Conservation (phyloP, 2,329 filamentous ascomycete genomes). For the Tolypocladium ophioglossoides region DNA sequence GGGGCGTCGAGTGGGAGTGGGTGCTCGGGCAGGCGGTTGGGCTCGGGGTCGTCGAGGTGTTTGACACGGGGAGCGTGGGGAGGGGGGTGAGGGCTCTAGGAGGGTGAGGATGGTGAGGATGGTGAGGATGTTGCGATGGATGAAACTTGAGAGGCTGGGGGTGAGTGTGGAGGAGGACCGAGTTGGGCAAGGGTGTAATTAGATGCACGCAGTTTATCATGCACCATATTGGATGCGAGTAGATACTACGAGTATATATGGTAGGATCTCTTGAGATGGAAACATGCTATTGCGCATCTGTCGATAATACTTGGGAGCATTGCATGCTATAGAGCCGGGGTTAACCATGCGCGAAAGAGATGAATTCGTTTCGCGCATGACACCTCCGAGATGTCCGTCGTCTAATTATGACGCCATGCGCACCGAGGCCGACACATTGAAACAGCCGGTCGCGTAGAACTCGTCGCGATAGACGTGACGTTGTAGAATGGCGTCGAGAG, state of each 20-base stretch:
- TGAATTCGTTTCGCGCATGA: background rate
- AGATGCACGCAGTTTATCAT: too few relatives aligned
- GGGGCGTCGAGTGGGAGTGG: slow-evolving; percentile 62
- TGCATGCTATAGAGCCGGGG: background rate
- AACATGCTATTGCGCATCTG: too few relatives aligned
- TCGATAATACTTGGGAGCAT: background rate
- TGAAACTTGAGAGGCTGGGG: background rate
- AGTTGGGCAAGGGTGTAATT: too few relatives aligned
- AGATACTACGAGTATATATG: too few relatives aligned
- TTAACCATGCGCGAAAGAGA: background rate
- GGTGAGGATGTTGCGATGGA: background rate
- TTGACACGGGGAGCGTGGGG: slow-evolving; percentile 66
- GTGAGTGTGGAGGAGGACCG: background rate
- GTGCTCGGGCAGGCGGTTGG: slow-evolving; percentile 61
- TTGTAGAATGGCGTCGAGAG: too few relatives aligned
- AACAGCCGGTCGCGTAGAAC: too few relatives aligned
- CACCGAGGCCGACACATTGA: too few relatives aligned
- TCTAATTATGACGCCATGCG: too few relatives aligned
- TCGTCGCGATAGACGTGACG: too few relatives aligned
- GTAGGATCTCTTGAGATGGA: too few relatives aligned
- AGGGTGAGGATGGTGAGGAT: slow-evolving; percentile 5
- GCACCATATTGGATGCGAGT: too few relatives aligned
- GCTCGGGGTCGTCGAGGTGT: slow-evolving; percentile 59
- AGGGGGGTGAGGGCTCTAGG: slow-evolving; percentile 44
- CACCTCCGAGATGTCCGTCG: too few relatives aligned